Base-by-base conservation (phyloP, 129 eudicot genomes). In the Chrysanthemum seticuspe region DNA sequence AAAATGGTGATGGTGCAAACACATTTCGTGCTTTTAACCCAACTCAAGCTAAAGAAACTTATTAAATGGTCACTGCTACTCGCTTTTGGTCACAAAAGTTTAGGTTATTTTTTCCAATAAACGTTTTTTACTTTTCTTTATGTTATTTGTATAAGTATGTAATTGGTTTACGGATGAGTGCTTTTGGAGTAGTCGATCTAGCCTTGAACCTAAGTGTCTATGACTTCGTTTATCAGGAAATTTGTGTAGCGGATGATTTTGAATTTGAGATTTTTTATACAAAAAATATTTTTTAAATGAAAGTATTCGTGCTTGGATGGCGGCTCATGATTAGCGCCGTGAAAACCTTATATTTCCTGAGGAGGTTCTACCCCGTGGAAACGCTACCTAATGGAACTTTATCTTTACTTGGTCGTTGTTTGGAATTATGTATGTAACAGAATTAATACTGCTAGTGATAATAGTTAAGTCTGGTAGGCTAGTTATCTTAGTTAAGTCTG, bases 11-110 rank as follows among this genome's bases (percentile, higher is more conserved):
- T 62, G 11, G 5, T 14, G 48, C 18, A 29, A 62, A 62, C 13
- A 62, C 11, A 62, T 62, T 62, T 4, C 0, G n/a, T 62, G 9
- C 10, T 27, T 62, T 13, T 62, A 62, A 62, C 45, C 49, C 16
- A 13, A 62, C 16, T 62, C 67, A 62, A 62, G 45, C 48, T 62
- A 0, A 62, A 62, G 18, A 62, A 62, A 62, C 67, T 62, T 62
- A 29, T 62, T 23, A 18, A 62, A 29, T 13, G 67, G 48, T 62
- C 49, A 29, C 48, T 62, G 10, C 21, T 62, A 62, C 9, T 62
- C 4, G 21, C 25, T 34, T 64, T 64, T 34, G 68, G 50, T 34
- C 68, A 18, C 51, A 64, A 64, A 31, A 4, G 13, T 34, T 63
- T 9, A 19, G 68, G 50, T 63, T 62, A 47, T 18, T 34, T 63